Evolutionary conservation across 2,329 filamentous ascomycete species (phyloP), one percentile per base, ranked within the genome.

Genomic region (Apiospora pterosperma): DNA sequence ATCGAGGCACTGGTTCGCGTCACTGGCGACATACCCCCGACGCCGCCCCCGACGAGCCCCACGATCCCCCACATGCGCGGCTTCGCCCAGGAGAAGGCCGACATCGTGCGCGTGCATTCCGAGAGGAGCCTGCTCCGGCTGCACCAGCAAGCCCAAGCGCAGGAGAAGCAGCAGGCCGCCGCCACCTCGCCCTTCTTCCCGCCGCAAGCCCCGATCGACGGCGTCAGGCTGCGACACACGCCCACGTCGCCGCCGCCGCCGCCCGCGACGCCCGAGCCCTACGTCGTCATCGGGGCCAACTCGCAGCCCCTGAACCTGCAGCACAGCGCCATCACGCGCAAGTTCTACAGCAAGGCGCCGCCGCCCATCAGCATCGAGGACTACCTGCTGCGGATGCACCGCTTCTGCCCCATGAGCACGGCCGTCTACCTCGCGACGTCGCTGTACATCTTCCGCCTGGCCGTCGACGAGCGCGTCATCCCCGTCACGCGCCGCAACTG

Each of bases 381-480:
- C 68, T 99, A 98, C 74, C 85, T 98, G 28, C 83, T 89, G 72
- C 91, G 95, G 19, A 87, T 98, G 65, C 94, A 98, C 78, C 88
- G 88, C 65, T 97, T 91, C 80, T 98, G 95, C 73, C 94, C 96
- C 4, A 93, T 97, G 87, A 96, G 92, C 67, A 93, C 94, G 0
- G 95, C 90, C 28, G 95, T 98, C 11, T 97, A 97, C 78, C 88
- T 99, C 31, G 93, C 95, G 1, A 90, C 94, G 5, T 93, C 92
- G 59, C 83, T 91, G 10, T 98, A 97, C 79, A 95, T 97, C 69
- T 90, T 95, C 74, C 88, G 90, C 28, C 83, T 98, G 48, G 91
- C 90, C 0, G 88, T 95, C 14, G 84, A 90, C 55, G 92, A 96
- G 74, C 87, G 87, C 69, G 86, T 90, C 28, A 90, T 98, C 25